phyloP scores from a whole-genome alignment of 1,284 basidiomycete species.

The Cyathus olla region DNA sequence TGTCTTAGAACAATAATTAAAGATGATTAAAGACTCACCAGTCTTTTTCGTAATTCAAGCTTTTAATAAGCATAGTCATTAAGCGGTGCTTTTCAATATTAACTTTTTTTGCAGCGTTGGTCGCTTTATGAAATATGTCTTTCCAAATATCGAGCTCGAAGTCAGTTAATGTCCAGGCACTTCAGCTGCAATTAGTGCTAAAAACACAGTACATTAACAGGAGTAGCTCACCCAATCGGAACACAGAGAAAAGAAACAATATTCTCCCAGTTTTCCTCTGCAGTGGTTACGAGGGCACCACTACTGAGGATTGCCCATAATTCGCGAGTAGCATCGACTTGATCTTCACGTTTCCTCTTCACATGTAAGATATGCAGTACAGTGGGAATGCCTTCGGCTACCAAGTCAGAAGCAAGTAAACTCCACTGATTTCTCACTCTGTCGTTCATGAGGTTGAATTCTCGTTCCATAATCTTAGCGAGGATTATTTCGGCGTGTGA shows the following conservation, averaged over 20 bases:
- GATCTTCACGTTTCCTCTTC: not conserved
- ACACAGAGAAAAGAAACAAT: not conserved
- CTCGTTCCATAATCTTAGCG: not conserved
- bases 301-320: not conserved
- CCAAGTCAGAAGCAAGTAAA: not conserved
- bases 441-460: not conserved
- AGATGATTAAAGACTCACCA: too few species aligned
- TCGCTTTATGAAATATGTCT: not conserved
- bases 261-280: not conserved
- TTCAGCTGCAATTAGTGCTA: not conserved
- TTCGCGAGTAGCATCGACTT: not conserved
- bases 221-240: not conserved
- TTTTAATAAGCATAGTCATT: not conserved
- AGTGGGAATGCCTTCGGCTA: not conserved
- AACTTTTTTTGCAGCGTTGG: not conserved
- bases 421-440: not conserved
- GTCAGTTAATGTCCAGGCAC: slow-evolving; percentile 1
- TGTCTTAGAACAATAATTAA: not conserved
- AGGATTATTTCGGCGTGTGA: not conserved
- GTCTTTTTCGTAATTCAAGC: not conserved
- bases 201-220: not conserved
- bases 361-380: not conserved
- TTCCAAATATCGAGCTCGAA: slow-evolving; percentile 17
- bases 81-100: not conserved
- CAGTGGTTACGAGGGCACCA: not conserved